These are phyloP conservation scores for Trypanosoma avium DNA, from an alignment of 208 protist species.

Conservation along the genomic window DNA sequence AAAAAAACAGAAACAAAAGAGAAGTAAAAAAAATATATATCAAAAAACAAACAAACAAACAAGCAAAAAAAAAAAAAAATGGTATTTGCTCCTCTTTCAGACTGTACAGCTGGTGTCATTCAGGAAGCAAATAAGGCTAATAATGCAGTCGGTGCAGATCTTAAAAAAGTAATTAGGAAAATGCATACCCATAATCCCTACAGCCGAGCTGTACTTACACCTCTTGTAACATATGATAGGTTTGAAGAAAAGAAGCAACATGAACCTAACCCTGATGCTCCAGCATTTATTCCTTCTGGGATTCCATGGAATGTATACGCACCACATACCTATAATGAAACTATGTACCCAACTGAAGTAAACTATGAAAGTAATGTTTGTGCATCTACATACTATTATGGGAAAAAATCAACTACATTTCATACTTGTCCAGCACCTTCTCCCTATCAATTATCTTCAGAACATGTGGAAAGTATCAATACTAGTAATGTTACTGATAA, in stretches of 20 bases:
- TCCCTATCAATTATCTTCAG: background rate
- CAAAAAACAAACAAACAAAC: background rate
- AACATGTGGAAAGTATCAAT: conserved; percentile 9
- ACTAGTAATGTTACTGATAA: conserved; percentile 21
- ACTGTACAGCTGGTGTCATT: conserved; percentile 62
- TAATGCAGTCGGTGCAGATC: conserved; percentile 3
- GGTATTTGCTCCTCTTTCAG: conserved; percentile 35
- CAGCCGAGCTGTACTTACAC: conserved; percentile 39
- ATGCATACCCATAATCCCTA: conserved; percentile 65
- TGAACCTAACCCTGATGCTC: conserved; percentile 12
- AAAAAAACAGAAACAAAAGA: background rate
- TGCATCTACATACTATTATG: conserved; percentile 5
- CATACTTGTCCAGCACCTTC: background rate
- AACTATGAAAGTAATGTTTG: background rate
- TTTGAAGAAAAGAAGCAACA: conserved; percentile 2
- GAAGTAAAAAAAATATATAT: background rate
- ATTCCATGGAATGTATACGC: conserved; percentile 5
- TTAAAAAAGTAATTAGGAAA: conserved; percentile 19
- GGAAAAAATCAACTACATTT: background rate
- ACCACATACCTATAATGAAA: background rate
- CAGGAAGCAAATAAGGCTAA: conserved; percentile 56
- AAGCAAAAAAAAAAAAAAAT: conserved; percentile 5
- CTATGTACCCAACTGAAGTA: background rate
- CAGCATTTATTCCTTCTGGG: conserved; percentile 17
- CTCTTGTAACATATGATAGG: background rate